Conservation (phyloP, 1,139 yeast species). For the Zygosaccharomyces sapae region DNA sequence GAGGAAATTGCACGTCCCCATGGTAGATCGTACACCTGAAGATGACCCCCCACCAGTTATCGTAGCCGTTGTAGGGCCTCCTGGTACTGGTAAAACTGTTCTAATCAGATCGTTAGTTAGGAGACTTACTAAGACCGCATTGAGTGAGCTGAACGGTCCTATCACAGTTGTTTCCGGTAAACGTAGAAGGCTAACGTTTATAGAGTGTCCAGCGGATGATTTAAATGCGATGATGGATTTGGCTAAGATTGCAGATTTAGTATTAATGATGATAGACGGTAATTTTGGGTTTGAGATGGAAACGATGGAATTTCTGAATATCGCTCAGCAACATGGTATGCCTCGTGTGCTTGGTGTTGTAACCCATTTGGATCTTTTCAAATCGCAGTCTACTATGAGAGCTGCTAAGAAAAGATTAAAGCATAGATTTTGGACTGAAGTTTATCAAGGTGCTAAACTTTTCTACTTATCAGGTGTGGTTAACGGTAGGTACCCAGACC, state of each 20-base stretch:
- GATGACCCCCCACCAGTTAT: conserved; percentile 97
- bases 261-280: conserved; percentile 85
- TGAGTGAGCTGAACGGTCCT: conserved; percentile 89
- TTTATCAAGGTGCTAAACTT: conserved; percentile 94
- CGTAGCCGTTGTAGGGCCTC: conserved; percentile 97
- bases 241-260: conserved; percentile 92
- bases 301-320: conserved; percentile 95
- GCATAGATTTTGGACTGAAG: conserved; percentile 98
- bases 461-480: conserved; percentile 93
- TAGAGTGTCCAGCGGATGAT: conserved; percentile 84
- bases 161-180: conserved; percentile 97
- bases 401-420: conserved; percentile 89
- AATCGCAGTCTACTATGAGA: conserved; percentile 81
- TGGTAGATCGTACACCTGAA: conserved; percentile 96
- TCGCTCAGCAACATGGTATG: conserved; percentile 98
- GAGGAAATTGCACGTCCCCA: conserved; percentile 86
- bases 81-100: conserved; percentile 97
- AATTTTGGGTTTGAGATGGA: conserved; percentile 99
- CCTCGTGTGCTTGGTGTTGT: conserved; percentile 95
- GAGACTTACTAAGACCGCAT: conserved; percentile 79
- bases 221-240: conserved; percentile 93
- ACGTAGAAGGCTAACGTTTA: conserved; percentile 83
- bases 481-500: conserved; percentile 95
- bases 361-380: conserved; percentile 92
- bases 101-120: conserved; percentile 84